Percentiles rank a stretch among this genome's conserved stretches.
Evolutionary conservation across 257 asterid genomes (phyloP).

Genomic region (Cinchona pubescens): DNA sequence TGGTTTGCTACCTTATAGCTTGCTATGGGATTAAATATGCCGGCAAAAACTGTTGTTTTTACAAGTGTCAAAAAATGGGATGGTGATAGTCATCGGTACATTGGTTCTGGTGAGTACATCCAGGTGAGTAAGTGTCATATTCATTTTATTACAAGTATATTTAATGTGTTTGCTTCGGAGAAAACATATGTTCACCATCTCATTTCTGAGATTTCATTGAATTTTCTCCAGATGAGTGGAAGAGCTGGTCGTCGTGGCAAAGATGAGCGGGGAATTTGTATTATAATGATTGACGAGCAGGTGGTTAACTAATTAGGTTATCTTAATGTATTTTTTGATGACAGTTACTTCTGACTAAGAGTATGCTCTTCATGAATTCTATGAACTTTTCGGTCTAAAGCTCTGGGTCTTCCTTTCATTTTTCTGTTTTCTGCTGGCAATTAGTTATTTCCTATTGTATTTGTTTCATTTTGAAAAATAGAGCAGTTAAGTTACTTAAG

Average conservation of each 20-base stretch:
- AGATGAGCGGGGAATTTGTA: slow-evolving; percentile 93
- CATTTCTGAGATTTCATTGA: slow-evolving; percentile 20
- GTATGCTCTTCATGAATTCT: neutral
- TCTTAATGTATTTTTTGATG: neutral
- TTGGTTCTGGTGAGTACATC: slow-evolving; percentile 97
- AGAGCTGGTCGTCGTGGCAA: slow-evolving; percentile 99
- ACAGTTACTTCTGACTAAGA: neutral
- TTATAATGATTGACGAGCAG: slow-evolving; percentile 92
- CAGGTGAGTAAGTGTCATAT: slow-evolving; percentile 62
- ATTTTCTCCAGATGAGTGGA: slow-evolving; percentile 83
- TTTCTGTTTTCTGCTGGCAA: neutral
- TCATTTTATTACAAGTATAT: neutral
- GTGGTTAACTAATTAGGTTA: slow-evolving; percentile 28
- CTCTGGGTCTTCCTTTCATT: neutral
- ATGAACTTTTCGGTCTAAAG: neutral
- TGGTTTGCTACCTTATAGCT: slow-evolving; percentile 47
- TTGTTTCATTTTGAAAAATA: neutral
- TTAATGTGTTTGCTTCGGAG: slow-evolving; percentile 10
- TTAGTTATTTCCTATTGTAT: neutral
- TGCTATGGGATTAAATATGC: slow-evolving; percentile 99
- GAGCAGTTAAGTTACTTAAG: neutral
- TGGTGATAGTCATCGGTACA: slow-evolving; percentile 93
- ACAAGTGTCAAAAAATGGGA: slow-evolving; percentile 95
- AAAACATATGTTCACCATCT: slow-evolving; percentile 12
- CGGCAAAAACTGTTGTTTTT: slow-evolving; percentile 98